Base-by-base conservation (phyloP, 1,139 yeast genomes). In the Hansenula sp. region DNA sequence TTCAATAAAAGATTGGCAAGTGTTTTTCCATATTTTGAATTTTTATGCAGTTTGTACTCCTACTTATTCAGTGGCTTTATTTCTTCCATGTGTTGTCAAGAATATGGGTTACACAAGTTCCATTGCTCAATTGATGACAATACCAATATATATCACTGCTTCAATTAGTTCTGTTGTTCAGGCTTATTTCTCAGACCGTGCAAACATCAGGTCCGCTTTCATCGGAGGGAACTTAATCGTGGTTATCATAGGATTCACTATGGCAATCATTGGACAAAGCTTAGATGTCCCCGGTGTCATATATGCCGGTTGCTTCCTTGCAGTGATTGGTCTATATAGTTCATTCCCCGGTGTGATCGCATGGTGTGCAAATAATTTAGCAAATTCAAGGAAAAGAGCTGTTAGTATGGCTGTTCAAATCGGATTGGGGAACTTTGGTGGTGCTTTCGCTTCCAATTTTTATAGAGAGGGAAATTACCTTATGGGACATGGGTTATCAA, bases 341-440 rank as follows among this genome's bases (percentile, higher is more conserved):
- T 34, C 36, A 8, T 34, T 34, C 16, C 29, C 36, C 3, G 36
- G 36, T 15, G n/a, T 16, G 8, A 24, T 24, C 15, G 19, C 29
- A 8, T 34, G 29, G 29, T 34, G 36, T 24, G 29, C 29, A 9
- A 34, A 34, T 24, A 34, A 34, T 24, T 34, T 34, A n/a, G 36
- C 36, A n/a, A 67, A 68, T 10, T 55, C 59, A 5, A 61, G 59
- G 49, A 70, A 69, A 47, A 59, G 74, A 39, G 68, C 70, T 3
- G 60, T 68, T 40, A 71, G 68, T 3, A 61, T 65, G 58, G 73
- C 70, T 5, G 51, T 67, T 25, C 73, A 68, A 40, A 66, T 70
- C 32, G 71, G 72, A 6, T 43, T 67, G 30, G 75, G 73, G 13
- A 63, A 66, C 43, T 56, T 70, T 34, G 67, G 70, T 16, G 73